Conservation (phyloP, 2,329 filamentous ascomycete genomes). For the Xylariales sp. region DNA sequence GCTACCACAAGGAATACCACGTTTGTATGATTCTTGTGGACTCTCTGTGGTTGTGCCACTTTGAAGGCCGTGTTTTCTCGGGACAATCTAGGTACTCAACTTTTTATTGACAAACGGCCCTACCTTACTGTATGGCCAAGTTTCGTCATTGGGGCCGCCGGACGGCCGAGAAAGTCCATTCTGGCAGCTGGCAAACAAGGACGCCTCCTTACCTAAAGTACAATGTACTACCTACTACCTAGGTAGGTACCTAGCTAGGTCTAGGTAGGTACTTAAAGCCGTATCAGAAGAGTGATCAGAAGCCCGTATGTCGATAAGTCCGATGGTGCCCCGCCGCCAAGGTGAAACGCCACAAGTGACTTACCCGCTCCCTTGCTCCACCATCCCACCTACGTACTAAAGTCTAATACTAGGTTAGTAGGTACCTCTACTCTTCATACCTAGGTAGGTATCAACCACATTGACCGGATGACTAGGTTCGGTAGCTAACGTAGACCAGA, state of each 20-base stretch:
- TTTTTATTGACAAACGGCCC: not conserved
- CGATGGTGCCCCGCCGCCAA: no score
- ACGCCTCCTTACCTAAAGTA: no score
- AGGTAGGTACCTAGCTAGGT: no score
- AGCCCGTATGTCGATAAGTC: no score
- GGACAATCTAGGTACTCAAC: slow-evolving; percentile 1
- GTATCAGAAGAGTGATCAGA: no score
- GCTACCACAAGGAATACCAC: slow-evolving; percentile 15
- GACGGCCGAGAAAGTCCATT: not conserved
- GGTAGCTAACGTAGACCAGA: not conserved
- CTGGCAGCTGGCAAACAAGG: slow-evolving; percentile 4
- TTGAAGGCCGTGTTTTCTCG: not conserved
- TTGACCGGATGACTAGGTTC: slow-evolving; percentile 35
- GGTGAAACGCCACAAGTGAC: no score
- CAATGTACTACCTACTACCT: no score
- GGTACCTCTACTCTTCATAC: not conserved
- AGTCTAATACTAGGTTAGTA: no score
- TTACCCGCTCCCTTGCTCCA: no score
- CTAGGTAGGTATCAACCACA: not conserved
- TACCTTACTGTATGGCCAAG: not conserved
- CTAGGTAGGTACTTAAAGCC: no score
- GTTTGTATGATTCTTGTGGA: slow-evolving; percentile 12
- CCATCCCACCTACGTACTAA: no score
- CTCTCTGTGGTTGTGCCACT: slow-evolving; percentile 2
- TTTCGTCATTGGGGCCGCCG: slow-evolving; percentile 13